Base-by-base conservation (phyloP, 257 asterid species). In the Nicotiana otophora region DNA sequence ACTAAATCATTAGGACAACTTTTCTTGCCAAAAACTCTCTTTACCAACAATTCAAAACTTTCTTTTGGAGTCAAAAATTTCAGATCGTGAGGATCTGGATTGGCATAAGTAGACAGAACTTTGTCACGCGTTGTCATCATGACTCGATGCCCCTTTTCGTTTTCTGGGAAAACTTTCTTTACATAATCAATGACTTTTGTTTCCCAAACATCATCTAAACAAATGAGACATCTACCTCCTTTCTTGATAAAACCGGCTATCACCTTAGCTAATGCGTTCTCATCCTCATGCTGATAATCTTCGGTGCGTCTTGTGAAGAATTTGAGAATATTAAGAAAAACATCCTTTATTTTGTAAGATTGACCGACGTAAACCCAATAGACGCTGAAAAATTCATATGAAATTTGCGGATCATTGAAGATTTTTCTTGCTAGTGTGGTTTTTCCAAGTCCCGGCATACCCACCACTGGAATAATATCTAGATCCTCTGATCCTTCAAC, bases 391-490 rank as follows among this genome's bases (percentile, higher is more conserved):
- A 89, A 53, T 34, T 84, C 70, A 54, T 30, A 84, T 16, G 63
- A 77, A 8, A 86, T 48, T 2, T 15, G 4, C 34, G 83, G 77
- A 81, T 84, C 83, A 17, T 58, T 80, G 23, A 69, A 88, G 16
- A 88, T 75, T 82, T 78, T 86, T 15, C 82, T 87, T 5, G 89
- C 89, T 63, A 88, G 74, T 19, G 87, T 86, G 9, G 89, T 86
- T 84, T 88, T 88, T 12, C 88, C 91, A 5, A 88, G 88, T 11
- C 91, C 91, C 0, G 89, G 83, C 89, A 86, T 84, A 3, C 89
- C 91, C 67, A 84, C 86, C 26, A 86, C 83, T 33, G 89, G 66
- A 81, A 84, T 61, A 57, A 86, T 87, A 39, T 84, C 88, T 2
- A 86, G 83, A 6, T 86, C 65, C 17, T 77, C 58, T 0, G 82